These are phyloP conservation scores for Cadophora sp. DNA, from an alignment of 2,329 filamentous ascomycete species.

Conservation along the genomic window DNA sequence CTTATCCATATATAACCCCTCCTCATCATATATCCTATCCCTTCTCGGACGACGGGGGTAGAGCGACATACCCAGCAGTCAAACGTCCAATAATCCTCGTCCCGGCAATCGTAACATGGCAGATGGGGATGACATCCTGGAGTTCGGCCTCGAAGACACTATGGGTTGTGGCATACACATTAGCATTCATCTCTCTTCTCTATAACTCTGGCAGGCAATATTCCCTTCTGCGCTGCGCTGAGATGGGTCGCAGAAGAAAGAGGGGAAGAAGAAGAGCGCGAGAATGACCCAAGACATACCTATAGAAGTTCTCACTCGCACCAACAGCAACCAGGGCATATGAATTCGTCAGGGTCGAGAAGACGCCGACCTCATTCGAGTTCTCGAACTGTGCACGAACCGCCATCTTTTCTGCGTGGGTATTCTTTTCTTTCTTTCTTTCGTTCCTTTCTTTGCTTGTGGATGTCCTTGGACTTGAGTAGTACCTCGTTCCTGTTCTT, in stretches of 20 bases:
- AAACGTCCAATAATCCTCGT: slow-evolving; percentile 95
- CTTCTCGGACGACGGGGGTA: not conserved
- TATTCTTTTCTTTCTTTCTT: not conserved
- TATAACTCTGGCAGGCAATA: not conserved
- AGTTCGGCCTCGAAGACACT: slow-evolving; percentile 97
- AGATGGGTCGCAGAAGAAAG: no score
- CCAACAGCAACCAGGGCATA: slow-evolving; percentile 95
- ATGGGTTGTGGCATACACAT: slow-evolving; percentile 10
- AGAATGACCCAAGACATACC: slow-evolving; percentile 56
- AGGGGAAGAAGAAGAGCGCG: not conserved
- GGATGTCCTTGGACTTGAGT: not conserved
- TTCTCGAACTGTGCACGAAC: slow-evolving; percentile 83
- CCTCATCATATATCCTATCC: not conserved
- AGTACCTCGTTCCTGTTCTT: not conserved
- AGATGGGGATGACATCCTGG: slow-evolving; percentile 96
- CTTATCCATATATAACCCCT: slow-evolving; percentile 15
- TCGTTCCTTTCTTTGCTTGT: slow-evolving; percentile 9
- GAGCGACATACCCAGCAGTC: slow-evolving; percentile 76
- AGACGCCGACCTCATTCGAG: slow-evolving; percentile 96
- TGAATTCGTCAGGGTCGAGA: slow-evolving; percentile 94
- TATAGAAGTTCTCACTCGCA: slow-evolving; percentile 99
- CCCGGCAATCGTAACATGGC: slow-evolving; percentile 94
- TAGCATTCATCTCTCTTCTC: slow-evolving; percentile 19
- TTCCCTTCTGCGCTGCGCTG: not conserved
- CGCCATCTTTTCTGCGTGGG: slow-evolving; percentile 58